Percentiles rank a stretch among this genome's conserved stretches.
These are phyloP conservation scores for Saccharomycopsis javanensis DNA, from an alignment of 805 yeast species.

Conservation along the genomic window DNA sequence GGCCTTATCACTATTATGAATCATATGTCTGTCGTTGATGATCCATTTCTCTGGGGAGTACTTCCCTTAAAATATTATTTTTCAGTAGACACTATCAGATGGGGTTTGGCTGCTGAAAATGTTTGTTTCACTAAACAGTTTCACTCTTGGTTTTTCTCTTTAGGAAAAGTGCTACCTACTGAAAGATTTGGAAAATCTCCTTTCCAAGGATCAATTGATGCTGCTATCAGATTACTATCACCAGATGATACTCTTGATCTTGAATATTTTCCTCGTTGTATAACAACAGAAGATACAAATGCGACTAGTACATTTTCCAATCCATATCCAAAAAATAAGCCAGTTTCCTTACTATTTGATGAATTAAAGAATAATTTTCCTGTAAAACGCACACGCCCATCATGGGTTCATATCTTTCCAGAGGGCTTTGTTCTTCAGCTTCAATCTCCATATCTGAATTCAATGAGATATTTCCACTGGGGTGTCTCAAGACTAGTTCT, in stretches of 20 bases:
- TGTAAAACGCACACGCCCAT: constrained; percentile 50
- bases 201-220: constrained; percentile 83
- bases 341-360: not conserved
- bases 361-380: constrained; percentile 28
- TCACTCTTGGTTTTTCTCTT: constrained; percentile 55
- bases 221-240: constrained; percentile 67
- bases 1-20: constrained; percentile 82
- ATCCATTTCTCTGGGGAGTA: constrained; percentile 83
- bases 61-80: constrained; percentile 62
- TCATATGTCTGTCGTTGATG: constrained; percentile 87
- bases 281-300: not conserved
- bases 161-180: constrained; percentile 84
- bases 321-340: not conserved
- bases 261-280: constrained; percentile 29
- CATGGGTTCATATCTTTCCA: constrained; percentile 93
- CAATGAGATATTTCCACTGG: constrained; percentile 95
- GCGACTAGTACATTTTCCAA: not conserved
- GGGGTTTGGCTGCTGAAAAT: constrained; percentile 94
- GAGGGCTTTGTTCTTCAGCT: constrained; percentile 89
- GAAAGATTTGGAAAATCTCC: constrained; percentile 89
- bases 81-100: constrained; percentile 61
- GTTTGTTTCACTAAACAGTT: constrained; percentile 61
- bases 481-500: constrained; percentile 78
- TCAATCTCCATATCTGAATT: constrained; percentile 65
- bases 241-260: constrained; percentile 57